Conservation (phyloP, 495 filamentous ascomycete genomes). For the Penicillium arizonense region DNA sequence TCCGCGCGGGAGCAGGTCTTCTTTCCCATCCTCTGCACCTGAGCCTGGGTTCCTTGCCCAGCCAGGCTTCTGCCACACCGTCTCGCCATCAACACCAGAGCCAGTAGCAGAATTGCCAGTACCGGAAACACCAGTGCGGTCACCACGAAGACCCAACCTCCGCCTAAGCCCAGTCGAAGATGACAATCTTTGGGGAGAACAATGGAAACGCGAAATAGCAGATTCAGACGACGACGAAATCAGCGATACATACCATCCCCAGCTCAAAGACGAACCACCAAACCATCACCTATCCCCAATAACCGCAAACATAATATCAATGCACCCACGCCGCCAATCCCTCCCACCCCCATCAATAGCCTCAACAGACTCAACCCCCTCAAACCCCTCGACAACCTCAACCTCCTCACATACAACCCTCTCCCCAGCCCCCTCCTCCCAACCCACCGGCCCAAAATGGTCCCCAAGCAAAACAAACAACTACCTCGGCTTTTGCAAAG, state of each 20-base stretch:
- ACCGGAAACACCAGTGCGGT: neutral
- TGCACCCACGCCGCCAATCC: neutral
- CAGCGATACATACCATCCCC: neutral
- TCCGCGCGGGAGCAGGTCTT: neutral
- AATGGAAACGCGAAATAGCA: neutral
- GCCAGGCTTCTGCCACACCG: neutral
- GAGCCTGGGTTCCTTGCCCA: neutral
- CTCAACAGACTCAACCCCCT: constrained; percentile 11
- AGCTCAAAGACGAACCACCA: neutral
- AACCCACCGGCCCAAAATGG: constrained; percentile 4
- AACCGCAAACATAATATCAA: neutral
- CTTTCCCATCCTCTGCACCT: neutral
- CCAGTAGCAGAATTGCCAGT: neutral
- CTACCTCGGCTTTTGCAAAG: constrained; percentile 53
- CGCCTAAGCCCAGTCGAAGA: neutral
- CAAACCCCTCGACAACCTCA: constrained; percentile 2
- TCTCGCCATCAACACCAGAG: neutral
- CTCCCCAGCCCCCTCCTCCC: neutral
- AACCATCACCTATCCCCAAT: constrained; percentile 1
- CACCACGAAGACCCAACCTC: neutral
- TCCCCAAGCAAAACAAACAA: constrained; percentile 41
- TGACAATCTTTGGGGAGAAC: neutral
- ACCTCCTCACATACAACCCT: constrained; percentile 8
- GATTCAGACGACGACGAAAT: neutral
- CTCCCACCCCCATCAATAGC: constrained; percentile 7